Evolutionary conservation across 345 rosid species (phyloP).

Genomic region (Erysimum cheiranthoides): DNA sequence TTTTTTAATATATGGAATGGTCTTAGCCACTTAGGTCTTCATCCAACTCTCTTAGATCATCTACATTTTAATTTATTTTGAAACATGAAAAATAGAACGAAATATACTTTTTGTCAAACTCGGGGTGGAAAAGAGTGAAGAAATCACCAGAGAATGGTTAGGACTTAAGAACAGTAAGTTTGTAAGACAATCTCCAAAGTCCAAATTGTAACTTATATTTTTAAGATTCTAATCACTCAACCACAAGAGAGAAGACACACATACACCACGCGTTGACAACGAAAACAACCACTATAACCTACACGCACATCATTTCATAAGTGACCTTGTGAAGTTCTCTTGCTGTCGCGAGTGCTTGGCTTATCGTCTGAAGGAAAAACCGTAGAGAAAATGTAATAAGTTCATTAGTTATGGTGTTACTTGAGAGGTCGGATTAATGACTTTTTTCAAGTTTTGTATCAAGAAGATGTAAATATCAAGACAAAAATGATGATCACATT

Average conservation of each 20-base stretch:
- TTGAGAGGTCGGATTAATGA: background rate
- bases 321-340: slow-evolving; percentile 84
- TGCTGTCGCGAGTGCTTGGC: slow-evolving; percentile 83
- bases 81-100: background rate
- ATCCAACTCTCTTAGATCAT: too few relatives aligned
- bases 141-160: background rate
- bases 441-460: background rate
- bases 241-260: background rate
- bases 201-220: background rate
- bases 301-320: slow-evolving; percentile 58
- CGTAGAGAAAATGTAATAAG: slow-evolving; percentile 1
- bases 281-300: background rate
- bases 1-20: too few relatives aligned
- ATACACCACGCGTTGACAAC: too few relatives aligned
- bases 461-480: background rate
- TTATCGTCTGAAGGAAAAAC: slow-evolving; percentile 63
- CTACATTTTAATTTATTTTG: too few relatives aligned
- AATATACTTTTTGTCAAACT: background rate
- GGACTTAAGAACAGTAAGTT: background rate
- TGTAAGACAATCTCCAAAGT: too few relatives aligned
- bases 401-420: too few relatives aligned
- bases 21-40: too few relatives aligned
- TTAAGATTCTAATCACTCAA: background rate
- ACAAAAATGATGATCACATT: background rate
- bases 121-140: background rate